Evolutionary conservation across 306 rosid genomes (phyloP).

Genomic region (Prunus mume): DNA sequence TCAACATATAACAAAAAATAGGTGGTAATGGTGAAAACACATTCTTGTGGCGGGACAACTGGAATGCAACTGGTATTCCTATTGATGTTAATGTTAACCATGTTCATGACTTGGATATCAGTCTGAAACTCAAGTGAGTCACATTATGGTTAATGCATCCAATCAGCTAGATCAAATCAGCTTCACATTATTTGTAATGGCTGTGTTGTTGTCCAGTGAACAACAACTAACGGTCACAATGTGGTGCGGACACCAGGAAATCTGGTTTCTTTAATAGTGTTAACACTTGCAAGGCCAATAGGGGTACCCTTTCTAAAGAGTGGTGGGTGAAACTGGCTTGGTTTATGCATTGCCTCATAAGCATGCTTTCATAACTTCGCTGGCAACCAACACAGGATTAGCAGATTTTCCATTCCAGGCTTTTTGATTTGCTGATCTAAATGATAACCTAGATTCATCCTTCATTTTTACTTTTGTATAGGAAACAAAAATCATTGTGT

Average conservation of each 20-base stretch:
- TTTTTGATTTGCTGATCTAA: not conserved
- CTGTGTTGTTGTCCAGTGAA: not conserved
- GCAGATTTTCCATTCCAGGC: not conserved
- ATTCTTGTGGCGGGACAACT: not conserved
- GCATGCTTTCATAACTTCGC: not conserved
- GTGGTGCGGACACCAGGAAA: not conserved
- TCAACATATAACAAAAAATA: not conserved
- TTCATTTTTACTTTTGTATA: not conserved
- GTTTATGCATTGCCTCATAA: constrained; percentile 3
- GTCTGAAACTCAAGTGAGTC: not conserved
- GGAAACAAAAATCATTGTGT: not conserved
- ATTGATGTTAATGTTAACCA: not conserved
- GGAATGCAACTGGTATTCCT: not conserved
- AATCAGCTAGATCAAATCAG: not conserved
- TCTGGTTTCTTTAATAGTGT: not conserved
- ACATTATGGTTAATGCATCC: not conserved
- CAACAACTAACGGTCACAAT: not conserved
- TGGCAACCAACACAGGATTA: not conserved
- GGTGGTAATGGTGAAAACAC: not conserved
- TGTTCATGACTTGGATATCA: not conserved
- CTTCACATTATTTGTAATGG: not conserved
- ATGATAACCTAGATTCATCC: not conserved
- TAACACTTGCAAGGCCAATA: not conserved
- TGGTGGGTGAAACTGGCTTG: not conserved
- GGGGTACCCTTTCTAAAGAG: not conserved